Evolutionary conservation across 306 rosid species (phyloP).

Genomic region (Acacia acuminata): DNA sequence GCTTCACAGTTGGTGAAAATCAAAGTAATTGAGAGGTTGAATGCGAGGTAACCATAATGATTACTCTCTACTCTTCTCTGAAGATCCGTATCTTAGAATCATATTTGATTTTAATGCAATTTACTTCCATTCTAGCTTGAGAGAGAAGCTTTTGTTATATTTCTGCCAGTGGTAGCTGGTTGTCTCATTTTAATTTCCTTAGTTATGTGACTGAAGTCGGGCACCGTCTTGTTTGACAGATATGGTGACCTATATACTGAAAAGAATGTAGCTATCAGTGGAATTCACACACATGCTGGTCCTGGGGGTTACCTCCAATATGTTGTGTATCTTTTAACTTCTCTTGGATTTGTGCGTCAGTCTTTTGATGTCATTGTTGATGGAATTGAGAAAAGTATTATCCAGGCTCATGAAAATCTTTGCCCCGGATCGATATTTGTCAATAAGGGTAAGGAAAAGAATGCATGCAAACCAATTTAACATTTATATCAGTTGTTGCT

Average conservation of each 20-base stretch:
- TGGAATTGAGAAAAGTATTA: conserved; percentile 86
- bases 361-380: conserved; percentile 86
- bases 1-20: conserved; percentile 78
- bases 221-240: conserved; percentile 46
- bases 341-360: conserved; percentile 89
- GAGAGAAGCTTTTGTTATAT: not conserved
- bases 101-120: not conserved
- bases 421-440: conserved; percentile 75
- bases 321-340: conserved; percentile 76
- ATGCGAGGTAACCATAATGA: conserved; percentile 61
- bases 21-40: conserved; percentile 78
- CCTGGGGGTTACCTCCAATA: conserved; percentile 99
- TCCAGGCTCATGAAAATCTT: conserved; percentile 87
- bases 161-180: conserved; percentile 4
- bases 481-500: conserved; percentile 7
- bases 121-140: conserved; percentile 8
- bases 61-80: conserved; percentile 13
- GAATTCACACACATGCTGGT: conserved; percentile 93
- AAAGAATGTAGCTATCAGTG: conserved; percentile 92
- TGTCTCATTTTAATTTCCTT: conserved; percentile 17
- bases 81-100: not conserved
- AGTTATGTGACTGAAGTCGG: not conserved
- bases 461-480: not conserved
- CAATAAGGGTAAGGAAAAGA: conserved; percentile 60
- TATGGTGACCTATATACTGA: conserved; percentile 83